Base-by-base conservation (phyloP, 352 stramenopile species). In the Phytophthora cryptogea region DNA sequence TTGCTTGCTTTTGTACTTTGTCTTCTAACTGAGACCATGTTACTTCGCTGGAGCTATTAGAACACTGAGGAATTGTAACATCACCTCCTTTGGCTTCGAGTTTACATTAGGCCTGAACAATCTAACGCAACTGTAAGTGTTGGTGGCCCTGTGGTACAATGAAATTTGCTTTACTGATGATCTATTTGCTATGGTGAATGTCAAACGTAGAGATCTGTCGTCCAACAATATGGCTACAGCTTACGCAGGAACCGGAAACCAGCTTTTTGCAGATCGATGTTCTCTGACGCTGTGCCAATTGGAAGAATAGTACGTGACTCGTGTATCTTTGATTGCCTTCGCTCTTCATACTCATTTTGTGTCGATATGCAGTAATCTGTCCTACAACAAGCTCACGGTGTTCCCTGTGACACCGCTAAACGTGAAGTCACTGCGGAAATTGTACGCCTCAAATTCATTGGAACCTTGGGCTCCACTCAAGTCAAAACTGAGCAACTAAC, bases 41-140 rank as follows among this genome's bases (percentile, higher is more conserved):
- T n/a, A 4, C 3, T 44, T 44, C 16, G 7, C 17, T 27, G 14
- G 2, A 6, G 16, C 27, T 13, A 10, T 16, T 27, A 81, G 72
- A 17, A 74, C 66, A 11, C 53, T 84, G 47, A 60, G 63, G 28
- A 75, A 72, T 26, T 81, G 69, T 47, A 81, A 74, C 39, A 70
- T 84, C 20, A 66, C 51, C n/a, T 66, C 30, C n/a, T 72, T 80
- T 39, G 62, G 59, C 1, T 71, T 61, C 27, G 58, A 73, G 27
- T 80, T 84, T 44, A 49, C 66, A 5, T 26, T 31, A n/a, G 51
- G 44, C 14, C 35, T 72, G 39, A 57, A 57, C 37, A 67, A 54
- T 10, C 23, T 83, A 11, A 63, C 54, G 26, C 36, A 60, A 20
- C 30, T 80, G 70, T 83, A 73, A 16, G 70, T 9, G 4, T 35